Base-by-base conservation (phyloP, 2,329 filamentous ascomycete genomes). In the Aspergillus sp. region DNA sequence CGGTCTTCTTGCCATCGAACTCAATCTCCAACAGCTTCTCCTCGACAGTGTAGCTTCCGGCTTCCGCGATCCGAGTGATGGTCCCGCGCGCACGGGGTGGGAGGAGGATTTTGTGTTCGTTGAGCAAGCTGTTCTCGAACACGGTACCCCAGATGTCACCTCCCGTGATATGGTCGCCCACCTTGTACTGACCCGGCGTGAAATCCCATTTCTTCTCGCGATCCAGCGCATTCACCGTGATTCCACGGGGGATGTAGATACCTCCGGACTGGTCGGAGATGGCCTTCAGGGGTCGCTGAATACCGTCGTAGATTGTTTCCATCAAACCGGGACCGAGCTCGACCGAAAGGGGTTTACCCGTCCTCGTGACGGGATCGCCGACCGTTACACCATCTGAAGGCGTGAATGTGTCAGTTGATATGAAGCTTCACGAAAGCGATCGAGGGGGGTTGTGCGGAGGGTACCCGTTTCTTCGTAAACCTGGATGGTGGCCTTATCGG, bases 221-320 rank as follows among this genome's bases (percentile, higher is more conserved):
- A 82, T 97, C 90, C 74, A 99, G 86, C 50, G 93, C 89, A 55
- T 94, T 92, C 36, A 93, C 86, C 58, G 90, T 81, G 74, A 99
- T 94, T 78, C 95, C 95, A 69, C 95, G 91, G 71, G 95, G 95
- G 66, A 99, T 99, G 79, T 99, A 99, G 78, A 99, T 99, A 78
- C 91, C 92, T 73, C 92, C 82, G 55, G 92, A 87, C 52, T 85
- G 79, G 46, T 89, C 82, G 68, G 91, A 83, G 72, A 99, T 99
- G 67, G 86, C 88, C 80, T 89, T 89, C 70, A 99, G 88, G 54
- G 95, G 95, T 75, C 95, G 89, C 79, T 99, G 95, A 72, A 99
- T 99, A 82, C 95, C 95, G 77, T 99, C 95, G 84, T 98, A 99
- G 78, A 99, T 99, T 68, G 95, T 97, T 81, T 98, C 94, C 86